These are phyloP conservation scores for Kwoniella heveanensis DNA, from an alignment of 768 basidiomycete genomes.

Conservation along the genomic window DNA sequence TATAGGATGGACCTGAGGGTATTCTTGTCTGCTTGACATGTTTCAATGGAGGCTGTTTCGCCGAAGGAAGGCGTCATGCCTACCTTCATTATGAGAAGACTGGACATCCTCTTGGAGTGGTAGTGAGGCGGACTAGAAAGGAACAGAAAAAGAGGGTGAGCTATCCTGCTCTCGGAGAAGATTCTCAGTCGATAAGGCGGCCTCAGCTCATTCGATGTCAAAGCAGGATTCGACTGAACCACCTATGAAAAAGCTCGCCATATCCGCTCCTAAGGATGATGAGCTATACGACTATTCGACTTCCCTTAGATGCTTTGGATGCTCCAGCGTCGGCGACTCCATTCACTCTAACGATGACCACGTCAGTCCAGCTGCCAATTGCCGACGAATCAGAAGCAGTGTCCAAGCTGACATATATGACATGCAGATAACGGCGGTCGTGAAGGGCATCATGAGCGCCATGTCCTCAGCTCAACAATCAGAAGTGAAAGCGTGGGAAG, in stretches of 20 bases:
- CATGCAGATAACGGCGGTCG: constrained; percentile 62
- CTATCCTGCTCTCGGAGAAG: no score
- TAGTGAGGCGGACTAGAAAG: constrained; percentile 74
- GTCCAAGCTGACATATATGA: constrained; percentile 11
- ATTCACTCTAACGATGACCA: constrained; percentile 43
- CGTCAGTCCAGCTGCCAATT: constrained; percentile 26
- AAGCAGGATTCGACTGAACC: constrained; percentile 74
- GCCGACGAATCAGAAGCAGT: no score
- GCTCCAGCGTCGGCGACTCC: constrained; percentile 56
- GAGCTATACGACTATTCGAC: constrained; percentile 78
- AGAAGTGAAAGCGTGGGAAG: constrained; percentile 97
- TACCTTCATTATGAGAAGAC: constrained; percentile 70
- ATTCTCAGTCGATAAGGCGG: background rate
- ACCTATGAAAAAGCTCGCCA: constrained; percentile 83
- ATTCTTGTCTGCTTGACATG: constrained; percentile 87
- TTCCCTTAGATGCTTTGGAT: constrained; percentile 73
- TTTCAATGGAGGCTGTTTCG: constrained; percentile 89
- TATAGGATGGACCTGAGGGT: constrained; percentile 71
- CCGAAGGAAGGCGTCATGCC: constrained; percentile 67
- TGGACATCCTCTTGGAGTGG: constrained; percentile 75
- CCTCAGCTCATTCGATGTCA: background rate
- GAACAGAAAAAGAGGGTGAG: constrained; percentile 68
- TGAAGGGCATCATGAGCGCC: constrained; percentile 72
- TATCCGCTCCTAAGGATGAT: constrained; percentile 73
- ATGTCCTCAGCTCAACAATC: constrained; percentile 87